A percentile compares a stretch with the other conserved stretches of the same genome.
phyloP scores from a whole-genome alignment of 495 filamentous ascomycete genomes.

The Talaromyces adpressus region DNA sequence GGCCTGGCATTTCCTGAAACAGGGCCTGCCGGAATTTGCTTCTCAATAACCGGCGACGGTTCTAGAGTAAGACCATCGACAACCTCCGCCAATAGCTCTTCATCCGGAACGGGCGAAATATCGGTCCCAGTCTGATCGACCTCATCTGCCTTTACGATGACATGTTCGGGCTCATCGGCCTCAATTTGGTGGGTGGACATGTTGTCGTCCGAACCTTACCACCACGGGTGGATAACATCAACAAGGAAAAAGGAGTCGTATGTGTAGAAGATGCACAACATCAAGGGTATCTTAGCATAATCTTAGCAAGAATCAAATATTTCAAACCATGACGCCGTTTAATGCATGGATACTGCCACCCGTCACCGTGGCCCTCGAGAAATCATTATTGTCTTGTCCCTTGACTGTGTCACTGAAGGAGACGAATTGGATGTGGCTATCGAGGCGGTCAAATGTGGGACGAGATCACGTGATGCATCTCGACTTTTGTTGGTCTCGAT shows the following conservation, averaged over 20 bases:
- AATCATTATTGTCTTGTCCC: neutral
- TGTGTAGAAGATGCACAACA: neutral
- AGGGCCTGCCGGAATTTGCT: conserved; percentile 12
- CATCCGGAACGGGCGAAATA: conserved; percentile 42
- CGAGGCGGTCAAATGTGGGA: neutral
- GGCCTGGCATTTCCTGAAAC: conserved; percentile 16
- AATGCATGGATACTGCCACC: conserved; percentile 3
- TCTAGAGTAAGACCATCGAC: conserved; percentile 42
- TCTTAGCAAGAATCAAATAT: neutral
- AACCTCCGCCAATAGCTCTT: conserved; percentile 42
- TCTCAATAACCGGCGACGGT: conserved; percentile 19
- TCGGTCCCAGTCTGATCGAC: conserved; percentile 48
- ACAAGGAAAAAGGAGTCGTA: neutral
- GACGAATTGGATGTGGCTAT: neutral
- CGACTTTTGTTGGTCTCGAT: neutral
- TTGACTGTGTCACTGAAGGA: neutral
- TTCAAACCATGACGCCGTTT: conserved; percentile 5
- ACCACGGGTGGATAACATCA: neutral
- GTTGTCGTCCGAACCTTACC: neutral
- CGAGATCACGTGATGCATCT: neutral
- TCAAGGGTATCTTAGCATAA: conserved; percentile 10
- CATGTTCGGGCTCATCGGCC: conserved; percentile 18
- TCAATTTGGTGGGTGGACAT: conserved; percentile 5
- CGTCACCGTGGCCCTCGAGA: neutral
- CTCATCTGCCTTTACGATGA: conserved; percentile 50